Evolutionary conservation across 768 basidiomycete genomes (phyloP), one percentile per base, ranked within the genome.

Genomic region (Suillus cothurnatus): DNA sequence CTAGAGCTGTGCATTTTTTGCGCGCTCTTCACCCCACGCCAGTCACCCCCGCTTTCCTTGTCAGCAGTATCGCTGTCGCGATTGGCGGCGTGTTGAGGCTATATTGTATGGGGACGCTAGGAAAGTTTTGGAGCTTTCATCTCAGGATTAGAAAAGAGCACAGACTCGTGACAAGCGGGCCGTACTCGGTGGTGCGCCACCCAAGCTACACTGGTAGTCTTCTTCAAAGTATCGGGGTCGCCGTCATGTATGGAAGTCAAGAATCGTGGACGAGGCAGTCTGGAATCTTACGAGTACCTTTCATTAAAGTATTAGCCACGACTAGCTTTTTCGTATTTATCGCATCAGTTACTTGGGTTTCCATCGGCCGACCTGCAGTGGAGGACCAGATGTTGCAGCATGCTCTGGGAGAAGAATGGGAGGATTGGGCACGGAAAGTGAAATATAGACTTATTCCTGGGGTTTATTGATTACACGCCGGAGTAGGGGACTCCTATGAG

Each of bases 371-470:
- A 28, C 45, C 15, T 38, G n/a, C 32, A 62, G 76, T 79, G 62
- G 79, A 81, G 56, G 64, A 63, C n/a, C 50, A 52, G 11, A 70
- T 75, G 61, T 55, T 80, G 61, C 64, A 66, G 31, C 63, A 66
- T 11, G 67, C 70, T 26, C 77, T 80, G 64, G 77, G 75, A 9
- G 45, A 70, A 32, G 76, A 74, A 23, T 80, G 79, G 78, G 74
- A 76, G 6, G 50, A 61, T 2, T 81, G 76, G 73, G 75, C 73
- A 3, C 61, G 39, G 3, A 63, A 61, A 17, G 76, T 78, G 11
- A 71, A 71, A 23, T 78, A 74, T 45, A 68, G 64, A 36, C 63
- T 81, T 17, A 61, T 81, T 28, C 80, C 80, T 1, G 69, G 73
- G 9, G 34, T 79, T 3, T 78, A 69, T 63, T 80, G 60, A 66